Evolutionary conservation across 1,284 basidiomycete species (phyloP), one percentile per base, ranked within the genome.

Genomic region (Microbotryum saponariae): DNA sequence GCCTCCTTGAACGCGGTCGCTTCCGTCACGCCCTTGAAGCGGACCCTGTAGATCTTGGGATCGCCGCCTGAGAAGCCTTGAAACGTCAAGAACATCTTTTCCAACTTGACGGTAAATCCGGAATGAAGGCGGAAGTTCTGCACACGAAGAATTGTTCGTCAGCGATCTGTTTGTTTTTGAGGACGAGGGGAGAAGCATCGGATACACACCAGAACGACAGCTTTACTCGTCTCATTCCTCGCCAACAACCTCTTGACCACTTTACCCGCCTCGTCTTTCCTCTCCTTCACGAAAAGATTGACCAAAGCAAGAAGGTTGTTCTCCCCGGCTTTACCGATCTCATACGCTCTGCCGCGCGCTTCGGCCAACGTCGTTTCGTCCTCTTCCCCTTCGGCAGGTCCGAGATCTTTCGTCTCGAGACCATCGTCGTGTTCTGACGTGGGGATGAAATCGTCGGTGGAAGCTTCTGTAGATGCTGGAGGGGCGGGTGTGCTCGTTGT

Each of bases 111-210:
- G 4, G 14, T 51, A 20, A 70, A 47, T 4, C 54, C 27, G 12
- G 61, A 8, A 31, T 57, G 57, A 4, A 71, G 56, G 6, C 44
- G 23, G 21, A 71, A 71, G 61, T 71, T 71, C 69, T 71, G 58
- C n/a, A 12, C 6, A 33, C 18, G 8, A 37, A 10, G 3, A 23
- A 0, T 6, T 56, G 48, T 47, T 52, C 53, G 45, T 27, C 7
- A 29, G 10, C 9, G 21, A 44, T n/a, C 7, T 18, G 20, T 29
- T 4, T 31, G 51, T 16, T 33, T n/a, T 42, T 42, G 14, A 6
- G 8, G 5, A 56, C 27, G 46, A n/a, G 5, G 5, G 37, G 37
- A 42, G 6, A 42, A 5, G 45, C 7, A 29, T 16, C 20, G 18
- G 37, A 29, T 45, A 64, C 70, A 51, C 33, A 71, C 70, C 27